Evolutionary conservation across 306 rosid species (phyloP), one percentile per base, ranked within the genome.

Genomic region (Prunus kanzakura): DNA sequence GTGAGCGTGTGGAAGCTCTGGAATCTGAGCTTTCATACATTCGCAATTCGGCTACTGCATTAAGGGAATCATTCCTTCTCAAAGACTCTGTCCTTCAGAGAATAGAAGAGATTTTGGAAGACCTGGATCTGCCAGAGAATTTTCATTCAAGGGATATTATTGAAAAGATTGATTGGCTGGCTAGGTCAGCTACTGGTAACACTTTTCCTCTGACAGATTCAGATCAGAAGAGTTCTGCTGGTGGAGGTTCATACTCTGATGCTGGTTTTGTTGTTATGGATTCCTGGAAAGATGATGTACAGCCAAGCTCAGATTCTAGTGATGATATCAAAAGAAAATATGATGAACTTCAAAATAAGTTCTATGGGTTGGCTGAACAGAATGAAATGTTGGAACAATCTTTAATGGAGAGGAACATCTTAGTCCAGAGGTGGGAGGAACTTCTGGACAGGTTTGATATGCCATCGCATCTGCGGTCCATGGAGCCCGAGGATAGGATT

Each of bases 371-470:
- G 87, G 98, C 97, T 79, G 99, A 95, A 82, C 99, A 95, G 82
- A 95, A 95, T 86, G 99, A 91, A 88, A 95, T 92, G 98, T 90
- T 95, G 70, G 97, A 95, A 81, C 99, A 92, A 74, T 92, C 99
- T 52, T 87, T 95, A 83, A 87, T 89, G 93, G 97, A 90, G 85
- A 90, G 99, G 80, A 95, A 95, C 82, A 83, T 84, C 79, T 71
- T 90, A 50, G 91, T 92, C 71, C 99, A 91, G 88, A 87, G 90
- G 79, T 95, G 95, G 96, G 99, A 95, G 88, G 97, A 89, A 71
- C 89, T 91, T 83, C 84, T 95, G 63, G 88, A 89, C 82, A 86
- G 87, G 77, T 87, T 95, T 66, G 95, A 92, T 70, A 83, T 92
- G 90, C 98, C 98, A 84, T 82, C 83, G 55, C 89, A 91, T 76